Evolutionary conservation across 2,329 filamentous ascomycete species (phyloP), one percentile per base, ranked within the genome.

Genomic region (Clarireedia homoeocarpa): DNA sequence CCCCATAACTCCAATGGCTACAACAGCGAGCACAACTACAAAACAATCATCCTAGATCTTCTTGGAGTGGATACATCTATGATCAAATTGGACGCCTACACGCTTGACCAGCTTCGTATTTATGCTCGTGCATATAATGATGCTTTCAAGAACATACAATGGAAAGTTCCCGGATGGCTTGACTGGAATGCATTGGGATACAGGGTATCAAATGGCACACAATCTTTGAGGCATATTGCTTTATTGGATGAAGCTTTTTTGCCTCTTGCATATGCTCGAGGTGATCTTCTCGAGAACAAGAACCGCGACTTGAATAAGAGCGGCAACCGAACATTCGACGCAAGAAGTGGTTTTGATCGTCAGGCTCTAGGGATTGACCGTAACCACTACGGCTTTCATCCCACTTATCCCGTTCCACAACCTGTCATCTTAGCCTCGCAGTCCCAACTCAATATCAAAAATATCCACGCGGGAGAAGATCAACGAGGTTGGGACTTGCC

Each of bases 121-220:
- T 63, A 63, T 48, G 62, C 60, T 9, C 53, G 62, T 24, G 60
- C 59, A 2, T 62, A 59, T 46, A 60, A 63, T 45, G 9, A 17
- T 0, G 36, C 14, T 36, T 34, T 15, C 23, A 15, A 36, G 26
- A 20, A 6, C 3, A 14, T 15, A 1, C 17, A 15, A 20, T 48
- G 10, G 7, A 34, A 48, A 17, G 51, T 46, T 12, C 14, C 17
- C 2, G 23, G 40, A 23, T 1, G 30, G 0, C 23, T 15, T 2
- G 47, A 44, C 6, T 48, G 46, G 12, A 42, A 17, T 9, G 40
- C 3, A 9, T 14, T 9, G 50, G 45, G 4, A n/a, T 53, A 14
- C 6, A n/a, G 39, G 10, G 23, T 23, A 5, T 7, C 44, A 3
- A 6, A 23, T 46, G 48, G 39, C 5, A 10, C 14, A 12, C 24